Conservation (phyloP, 73 alveolate species). For the Blepharisma japonicum region DNA sequence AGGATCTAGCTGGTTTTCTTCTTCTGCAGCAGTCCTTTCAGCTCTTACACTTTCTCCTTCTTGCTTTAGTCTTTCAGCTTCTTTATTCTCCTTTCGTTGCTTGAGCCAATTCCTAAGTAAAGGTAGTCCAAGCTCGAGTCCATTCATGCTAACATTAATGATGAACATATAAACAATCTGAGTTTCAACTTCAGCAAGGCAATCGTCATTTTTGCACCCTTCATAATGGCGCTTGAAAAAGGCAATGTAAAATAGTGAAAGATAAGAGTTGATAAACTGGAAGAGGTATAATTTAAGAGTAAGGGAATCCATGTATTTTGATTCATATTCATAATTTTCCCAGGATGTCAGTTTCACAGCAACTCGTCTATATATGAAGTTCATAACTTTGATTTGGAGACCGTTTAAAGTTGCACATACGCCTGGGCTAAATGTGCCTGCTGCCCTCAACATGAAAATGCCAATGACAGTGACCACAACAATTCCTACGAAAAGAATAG, state of each 20-base stretch:
- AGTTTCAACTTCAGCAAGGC: background rate
- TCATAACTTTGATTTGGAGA: slow-evolving; percentile 29
- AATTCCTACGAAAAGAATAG: slow-evolving; percentile 15
- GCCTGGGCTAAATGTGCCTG: background rate
- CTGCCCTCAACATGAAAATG: background rate
- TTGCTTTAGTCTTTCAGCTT: background rate
- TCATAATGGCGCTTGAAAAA: slow-evolving; percentile 33
- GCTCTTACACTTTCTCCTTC: background rate
- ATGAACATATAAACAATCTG: slow-evolving; percentile 16
- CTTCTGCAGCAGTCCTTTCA: background rate
- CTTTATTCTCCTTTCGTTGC: background rate
- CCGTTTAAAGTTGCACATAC: slow-evolving; percentile 31
- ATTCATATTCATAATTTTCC: slow-evolving; percentile 45
- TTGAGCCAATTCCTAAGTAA: background rate
- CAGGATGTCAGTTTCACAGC: slow-evolving; percentile 35
- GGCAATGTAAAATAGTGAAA: slow-evolving; percentile 44
- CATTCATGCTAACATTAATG: background rate
- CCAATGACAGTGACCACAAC: slow-evolving; percentile 27
- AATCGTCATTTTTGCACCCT: slow-evolving; percentile 29
- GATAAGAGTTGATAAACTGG: slow-evolving; percentile 42
- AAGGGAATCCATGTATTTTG: slow-evolving; percentile 29
- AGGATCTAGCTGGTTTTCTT: background rate
- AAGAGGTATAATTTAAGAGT: slow-evolving; percentile 36
- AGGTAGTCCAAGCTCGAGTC: slow-evolving; percentile 26
- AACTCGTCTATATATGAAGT: slow-evolving; percentile 2